Percentiles rank a stretch among this genome's conserved stretches.
These are phyloP conservation scores for Auriscalpium orientale DNA, from an alignment of 768 basidiomycete genomes.

Conservation along the genomic window DNA sequence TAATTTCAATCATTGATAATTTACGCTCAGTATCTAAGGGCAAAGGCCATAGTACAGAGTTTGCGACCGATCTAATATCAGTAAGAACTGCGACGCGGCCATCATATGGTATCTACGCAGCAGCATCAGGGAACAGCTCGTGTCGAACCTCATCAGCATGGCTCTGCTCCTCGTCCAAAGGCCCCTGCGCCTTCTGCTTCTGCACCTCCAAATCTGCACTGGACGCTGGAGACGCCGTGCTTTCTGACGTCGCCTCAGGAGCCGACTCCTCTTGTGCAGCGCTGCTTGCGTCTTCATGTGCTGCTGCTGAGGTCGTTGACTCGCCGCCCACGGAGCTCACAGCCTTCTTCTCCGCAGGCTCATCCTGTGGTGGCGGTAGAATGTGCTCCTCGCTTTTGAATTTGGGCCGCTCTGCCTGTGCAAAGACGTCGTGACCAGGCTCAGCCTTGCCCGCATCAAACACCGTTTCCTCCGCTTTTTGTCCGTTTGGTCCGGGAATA, in stretches of 20 bases:
- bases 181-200: slow-evolving; percentile 13
- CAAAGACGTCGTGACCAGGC: slow-evolving; percentile 73
- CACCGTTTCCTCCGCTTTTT: slow-evolving; percentile 26
- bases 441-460: slow-evolving; percentile 49
- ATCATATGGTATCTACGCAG: too few relatives aligned
- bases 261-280: neutral
- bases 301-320: neutral
- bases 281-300: neutral
- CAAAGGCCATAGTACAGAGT: too few relatives aligned
- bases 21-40: too few relatives aligned
- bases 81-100: too few relatives aligned
- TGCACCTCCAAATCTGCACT: neutral
- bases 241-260: neutral
- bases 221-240: neutral
- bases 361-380: neutral
- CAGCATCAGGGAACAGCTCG: slow-evolving; percentile 28
- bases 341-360: neutral
- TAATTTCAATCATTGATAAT: too few relatives aligned
- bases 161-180: slow-evolving; percentile 24
- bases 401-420: slow-evolving; percentile 37
- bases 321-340: neutral
- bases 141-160: slow-evolving; percentile 29
- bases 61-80: too few relatives aligned
- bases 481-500: slow-evolving; percentile 21
- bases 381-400: slow-evolving; percentile 35